Base-by-base conservation (phyloP, 176 grass and related monocot genomes). In the Elymus sibiricus region DNA sequence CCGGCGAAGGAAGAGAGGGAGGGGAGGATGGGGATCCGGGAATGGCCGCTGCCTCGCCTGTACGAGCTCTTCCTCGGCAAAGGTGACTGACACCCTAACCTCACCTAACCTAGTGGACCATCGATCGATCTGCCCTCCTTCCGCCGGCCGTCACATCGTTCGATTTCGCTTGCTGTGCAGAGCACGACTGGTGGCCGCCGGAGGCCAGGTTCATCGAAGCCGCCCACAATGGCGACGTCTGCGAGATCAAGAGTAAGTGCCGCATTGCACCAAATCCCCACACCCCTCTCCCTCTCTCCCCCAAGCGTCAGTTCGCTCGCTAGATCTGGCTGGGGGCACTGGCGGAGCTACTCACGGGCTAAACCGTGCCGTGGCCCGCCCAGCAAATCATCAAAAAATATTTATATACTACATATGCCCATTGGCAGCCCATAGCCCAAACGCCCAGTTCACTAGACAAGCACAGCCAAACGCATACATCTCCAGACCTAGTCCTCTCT, bases 241-340 rank as follows among this genome's bases (percentile, higher is more conserved):
- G 65, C 51, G 7, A 56, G 6, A 67, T 86, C 65, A 86, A 86
- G 66, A 69, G 76, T 79, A 63, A 71, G n/a, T 9, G 63, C 70
- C 24, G 0, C 39, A 10, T 42, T 42, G 9, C 9, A 42, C 39
- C 39, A 42, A 11, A 11, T 42, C 1, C 15, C 46, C 63, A 0
- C 13, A 6, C 27, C 63, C 15, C 22, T 14, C 62, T 1, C 62
- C 2, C 39, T 12, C 28, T 5, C 6, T 1, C 9, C 2, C 3
- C 9, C 39, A 8, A 1, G 39, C 9, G 9, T 3, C 39, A 9
- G 1, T 3, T 42, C 8, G 27, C 28, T 66, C 5, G 28, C 64
- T 66, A 17, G 64, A 66, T 66, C 64, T 2, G 28, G 28, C 39
- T 2, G 39, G 8, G 12, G 62, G 11, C 24, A n/a, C n/a, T n/a